Conservation (phyloP, 2,329 filamentous ascomycete genomes). For the Aspergillus versicolor region DNA sequence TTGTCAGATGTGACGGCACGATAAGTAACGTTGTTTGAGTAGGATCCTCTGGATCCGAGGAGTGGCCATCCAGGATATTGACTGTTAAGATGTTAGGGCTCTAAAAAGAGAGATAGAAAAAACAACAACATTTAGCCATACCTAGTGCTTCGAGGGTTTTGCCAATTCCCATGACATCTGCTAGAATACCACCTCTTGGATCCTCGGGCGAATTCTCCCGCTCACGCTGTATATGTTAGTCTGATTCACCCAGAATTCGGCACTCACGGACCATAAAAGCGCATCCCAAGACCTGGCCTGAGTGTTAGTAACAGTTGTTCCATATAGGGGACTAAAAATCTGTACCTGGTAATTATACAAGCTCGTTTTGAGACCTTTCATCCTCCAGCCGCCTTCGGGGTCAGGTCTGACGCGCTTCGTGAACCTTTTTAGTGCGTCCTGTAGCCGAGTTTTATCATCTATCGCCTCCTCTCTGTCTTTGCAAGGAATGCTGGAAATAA, state of each 20-base stretch:
- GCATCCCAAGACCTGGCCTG: slow-evolving; percentile 29
- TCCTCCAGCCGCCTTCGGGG: slow-evolving; percentile 31
- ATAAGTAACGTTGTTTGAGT: slow-evolving; percentile 39
- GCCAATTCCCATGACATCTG: slow-evolving; percentile 44
- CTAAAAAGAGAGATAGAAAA: neutral
- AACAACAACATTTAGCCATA: slow-evolving; percentile 10
- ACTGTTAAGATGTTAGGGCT: slow-evolving; percentile 20
- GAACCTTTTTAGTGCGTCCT: slow-evolving; percentile 32
- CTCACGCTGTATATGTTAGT: slow-evolving; percentile 28
- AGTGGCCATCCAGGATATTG: slow-evolving; percentile 38
- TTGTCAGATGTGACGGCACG: slow-evolving; percentile 32
- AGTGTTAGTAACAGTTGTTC: neutral
- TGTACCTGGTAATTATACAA: slow-evolving; percentile 38
- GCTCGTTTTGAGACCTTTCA: slow-evolving; percentile 32
- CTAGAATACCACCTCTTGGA: slow-evolving; percentile 38
- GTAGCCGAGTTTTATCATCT: slow-evolving; percentile 24
- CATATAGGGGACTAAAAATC: neutral
- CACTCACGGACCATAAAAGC: slow-evolving; percentile 32
- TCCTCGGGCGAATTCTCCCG: slow-evolving; percentile 25
- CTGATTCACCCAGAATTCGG: neutral
- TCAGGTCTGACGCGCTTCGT: slow-evolving; percentile 24
- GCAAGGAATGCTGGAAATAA: slow-evolving; percentile 33
- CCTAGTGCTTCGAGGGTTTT: slow-evolving; percentile 40
- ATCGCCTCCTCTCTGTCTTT: slow-evolving; percentile 20
- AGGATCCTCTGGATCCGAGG: slow-evolving; percentile 14